Base-by-base conservation (phyloP, 2,329 filamentous ascomycete species). In the Penicillium thymicola region DNA sequence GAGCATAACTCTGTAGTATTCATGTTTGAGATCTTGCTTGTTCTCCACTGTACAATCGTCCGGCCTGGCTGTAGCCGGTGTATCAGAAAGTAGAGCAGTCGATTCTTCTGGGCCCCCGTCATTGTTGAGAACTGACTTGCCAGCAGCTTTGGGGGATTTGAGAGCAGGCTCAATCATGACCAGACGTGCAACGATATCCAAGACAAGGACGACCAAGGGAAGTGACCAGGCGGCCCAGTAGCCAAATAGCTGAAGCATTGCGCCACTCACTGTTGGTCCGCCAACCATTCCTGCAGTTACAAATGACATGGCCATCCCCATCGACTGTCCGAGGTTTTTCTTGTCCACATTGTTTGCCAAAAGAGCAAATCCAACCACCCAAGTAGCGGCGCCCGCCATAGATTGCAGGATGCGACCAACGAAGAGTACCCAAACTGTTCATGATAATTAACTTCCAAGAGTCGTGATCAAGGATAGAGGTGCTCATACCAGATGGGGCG, bases 1-100 rank as follows among this genome's bases (percentile, higher is more conserved):
- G 18, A 81, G 72, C 34, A 81, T 73, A 18, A 70, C 71, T 32
- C 76, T 59, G 27, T 80, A 67, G 16, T 67, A 69, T 8, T 58
- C 46, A 21, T 37, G 42, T 10, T 46, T 48, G n/a, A 48, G 47
- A 5, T 28, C 38, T 25, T 45, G 38, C n/a, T 43, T 37, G 37
- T 21, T 43, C 25, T 52, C 54, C 21, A 11, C 11, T 23, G 16
- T 8, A 30, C 34, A 23, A 11, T 41, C 27, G 14, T 34, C 30
- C 14, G 21, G 16, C 2, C 21, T n/a, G 37, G 6, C n/a, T 1
- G 13, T 28, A 8, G 46, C 9, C 4, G 2, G 7, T 10, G 54
- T 2, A 16, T 52, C 54, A n/a, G 54, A 37, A 9, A 56, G 48
- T 23, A 56, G 34, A 23, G 54, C 41, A 10, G 48, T 51, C 2